Conservation (phyloP, 2,329 filamentous ascomycete species). For the Aspergillus calidoustus region DNA sequence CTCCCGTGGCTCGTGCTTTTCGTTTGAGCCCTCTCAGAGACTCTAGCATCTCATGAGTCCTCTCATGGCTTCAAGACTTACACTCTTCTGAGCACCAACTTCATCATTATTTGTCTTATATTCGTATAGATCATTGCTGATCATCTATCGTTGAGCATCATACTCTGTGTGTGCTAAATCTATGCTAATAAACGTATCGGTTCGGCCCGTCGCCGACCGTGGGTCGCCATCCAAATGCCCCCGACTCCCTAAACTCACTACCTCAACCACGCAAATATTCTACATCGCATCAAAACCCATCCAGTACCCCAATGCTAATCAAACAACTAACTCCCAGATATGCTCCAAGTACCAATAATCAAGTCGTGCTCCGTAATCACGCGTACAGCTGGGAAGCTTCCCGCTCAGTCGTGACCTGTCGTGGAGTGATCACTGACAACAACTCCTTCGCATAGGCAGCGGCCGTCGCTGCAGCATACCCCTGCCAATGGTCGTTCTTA, state of each 20-base stretch:
- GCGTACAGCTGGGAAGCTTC: background rate
- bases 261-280: background rate
- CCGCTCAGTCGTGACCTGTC: background rate
- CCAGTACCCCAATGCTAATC: background rate
- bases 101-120: background rate
- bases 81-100: background rate
- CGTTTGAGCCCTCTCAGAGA: background rate
- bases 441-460: conserved; percentile 3
- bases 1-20: background rate
- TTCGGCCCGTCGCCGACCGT: background rate
- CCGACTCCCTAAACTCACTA: too few relatives aligned
- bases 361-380: background rate
- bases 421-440: background rate
- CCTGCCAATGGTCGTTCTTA: conserved; percentile 8
- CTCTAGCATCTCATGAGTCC: background rate
- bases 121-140: background rate
- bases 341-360: background rate
- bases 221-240: background rate
- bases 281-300: background rate
- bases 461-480: background rate
- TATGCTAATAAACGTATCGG: background rate
- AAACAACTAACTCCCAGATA: background rate
- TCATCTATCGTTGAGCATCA: background rate
- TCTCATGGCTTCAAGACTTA: background rate
- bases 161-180: too few relatives aligned